phyloP scores from a whole-genome alignment of 768 basidiomycete genomes.

The Auricularia sp. region DNA sequence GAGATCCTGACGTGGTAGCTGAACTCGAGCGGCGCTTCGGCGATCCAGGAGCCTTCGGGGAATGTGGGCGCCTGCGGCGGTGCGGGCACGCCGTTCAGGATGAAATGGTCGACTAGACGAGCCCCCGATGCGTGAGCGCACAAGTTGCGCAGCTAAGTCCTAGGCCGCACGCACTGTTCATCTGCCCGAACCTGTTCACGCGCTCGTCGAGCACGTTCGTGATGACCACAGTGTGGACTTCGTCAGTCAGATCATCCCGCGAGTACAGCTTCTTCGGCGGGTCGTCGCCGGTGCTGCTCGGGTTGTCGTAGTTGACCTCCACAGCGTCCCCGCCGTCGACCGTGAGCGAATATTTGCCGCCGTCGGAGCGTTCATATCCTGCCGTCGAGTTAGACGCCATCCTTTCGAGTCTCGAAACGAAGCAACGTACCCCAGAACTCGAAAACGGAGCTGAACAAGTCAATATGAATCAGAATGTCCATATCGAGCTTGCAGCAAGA shows the following conservation, averaged over 20 bases:
- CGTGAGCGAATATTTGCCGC: not conserved
- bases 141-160: not conserved
- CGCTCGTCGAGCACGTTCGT: conserved; percentile 2
- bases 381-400: not conserved
- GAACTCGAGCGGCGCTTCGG: conserved; percentile 1
- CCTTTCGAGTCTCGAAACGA: not conserved
- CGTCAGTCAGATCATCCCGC: not conserved
- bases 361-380: conserved; percentile 4
- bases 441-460: not conserved
- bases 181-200: not conserved
- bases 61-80: not conserved
- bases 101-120: conserved; percentile 1
- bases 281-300: conserved; percentile 2
- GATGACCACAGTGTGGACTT: conserved; percentile 2
- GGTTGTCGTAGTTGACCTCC: conserved; percentile 2
- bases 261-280: not conserved
- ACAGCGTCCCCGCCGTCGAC: conserved; percentile 1
- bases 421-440: not conserved
- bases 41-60: not conserved
- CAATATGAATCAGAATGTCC: too few relatives aligned
- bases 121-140: not conserved
- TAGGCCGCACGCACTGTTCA: not conserved
- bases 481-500: not conserved
- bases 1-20: conserved; percentile 4
- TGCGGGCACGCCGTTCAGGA: not conserved